Percentiles rank a stretch among this genome's conserved stretches.
phyloP scores from a whole-genome alignment of 768 basidiomycete species.

The Sporobolomyces pararoseus region DNA sequence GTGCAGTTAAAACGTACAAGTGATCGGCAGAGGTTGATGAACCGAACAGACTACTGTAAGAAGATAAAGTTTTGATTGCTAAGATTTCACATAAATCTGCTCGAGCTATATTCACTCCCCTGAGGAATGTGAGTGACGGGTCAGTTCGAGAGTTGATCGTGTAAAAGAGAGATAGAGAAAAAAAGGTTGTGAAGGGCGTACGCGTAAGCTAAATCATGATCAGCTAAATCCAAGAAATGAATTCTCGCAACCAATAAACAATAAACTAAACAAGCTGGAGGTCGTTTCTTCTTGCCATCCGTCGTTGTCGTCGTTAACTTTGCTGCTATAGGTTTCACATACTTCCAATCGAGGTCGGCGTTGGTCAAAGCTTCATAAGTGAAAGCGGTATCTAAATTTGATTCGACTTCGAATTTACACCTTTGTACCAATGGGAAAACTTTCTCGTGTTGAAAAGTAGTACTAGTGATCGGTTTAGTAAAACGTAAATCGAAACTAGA shows the following conservation, averaged over 20 bases:
- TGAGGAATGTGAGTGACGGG: background rate
- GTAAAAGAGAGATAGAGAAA: too few relatives aligned
- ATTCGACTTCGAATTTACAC: constrained; percentile 10
- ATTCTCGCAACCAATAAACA: constrained; percentile 15
- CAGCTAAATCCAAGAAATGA: constrained; percentile 26
- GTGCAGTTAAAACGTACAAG: constrained; percentile 70
- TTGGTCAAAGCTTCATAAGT: constrained; percentile 19
- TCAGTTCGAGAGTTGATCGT: too few relatives aligned
- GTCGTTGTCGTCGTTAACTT: too few relatives aligned
- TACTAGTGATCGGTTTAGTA: constrained; percentile 9
- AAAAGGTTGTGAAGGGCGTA: too few relatives aligned
- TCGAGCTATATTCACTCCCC: constrained; percentile 60
- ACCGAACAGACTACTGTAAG: constrained; percentile 53
- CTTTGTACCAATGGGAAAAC: constrained; percentile 37
- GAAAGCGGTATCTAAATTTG: constrained; percentile 27
- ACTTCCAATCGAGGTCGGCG: constrained; percentile 31
- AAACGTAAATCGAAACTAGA: constrained; percentile 4
- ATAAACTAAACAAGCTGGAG: constrained; percentile 30
- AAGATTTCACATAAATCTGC: constrained; percentile 82
- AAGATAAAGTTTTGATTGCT: constrained; percentile 76
- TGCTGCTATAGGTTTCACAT: constrained; percentile 24
- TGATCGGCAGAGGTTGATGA: constrained; percentile 56
- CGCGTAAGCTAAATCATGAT: constrained; percentile 32
- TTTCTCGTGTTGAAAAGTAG: constrained; percentile 14
- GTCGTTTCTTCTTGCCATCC: background rate